phyloP scores from a whole-genome alignment of 1,139 yeast genomes.

The Suhomyces chickasaworum region DNA sequence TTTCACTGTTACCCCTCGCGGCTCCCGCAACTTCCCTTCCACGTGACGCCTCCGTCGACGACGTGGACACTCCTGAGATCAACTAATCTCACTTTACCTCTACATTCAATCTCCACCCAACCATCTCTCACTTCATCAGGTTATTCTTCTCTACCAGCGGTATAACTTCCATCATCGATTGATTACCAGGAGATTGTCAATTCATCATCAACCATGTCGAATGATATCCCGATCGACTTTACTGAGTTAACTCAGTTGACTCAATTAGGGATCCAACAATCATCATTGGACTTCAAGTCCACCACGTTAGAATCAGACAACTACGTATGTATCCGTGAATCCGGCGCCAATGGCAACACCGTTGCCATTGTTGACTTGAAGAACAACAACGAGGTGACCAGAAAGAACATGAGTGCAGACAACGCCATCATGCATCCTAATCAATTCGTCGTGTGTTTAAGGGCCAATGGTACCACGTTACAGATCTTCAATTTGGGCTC shows the following conservation, averaged over 20 bases:
- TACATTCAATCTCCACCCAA: slow-evolving; percentile 4
- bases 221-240: slow-evolving; percentile 91
- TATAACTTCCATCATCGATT: slow-evolving; percentile 2
- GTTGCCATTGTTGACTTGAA: slow-evolving; percentile 90
- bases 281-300: slow-evolving; percentile 86
- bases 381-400: slow-evolving; percentile 69
- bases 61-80: slow-evolving; percentile 12
- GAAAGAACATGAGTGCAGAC: slow-evolving; percentile 97
- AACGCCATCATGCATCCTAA: slow-evolving; percentile 95
- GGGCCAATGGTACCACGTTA: slow-evolving; percentile 95
- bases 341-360: slow-evolving; percentile 71
- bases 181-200: slow-evolving; percentile 9
- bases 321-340: slow-evolving; percentile 87
- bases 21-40: slow-evolving; percentile 5
- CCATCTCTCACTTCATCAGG: slow-evolving; percentile 1
- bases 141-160: slow-evolving; percentile 3
- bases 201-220: slow-evolving; percentile 27
- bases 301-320: slow-evolving; percentile 93
- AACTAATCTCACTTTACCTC: slow-evolving; percentile 1
- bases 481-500: slow-evolving; percentile 90
- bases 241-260: slow-evolving; percentile 91
- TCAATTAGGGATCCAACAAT: slow-evolving; percentile 77
- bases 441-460: slow-evolving; percentile 83
- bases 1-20: neutral
- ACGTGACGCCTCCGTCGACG: slow-evolving; percentile 10